These are phyloP conservation scores for Pestalotiopsis sp. DNA, from an alignment of 2,329 filamentous ascomycete genomes.

Conservation along the genomic window DNA sequence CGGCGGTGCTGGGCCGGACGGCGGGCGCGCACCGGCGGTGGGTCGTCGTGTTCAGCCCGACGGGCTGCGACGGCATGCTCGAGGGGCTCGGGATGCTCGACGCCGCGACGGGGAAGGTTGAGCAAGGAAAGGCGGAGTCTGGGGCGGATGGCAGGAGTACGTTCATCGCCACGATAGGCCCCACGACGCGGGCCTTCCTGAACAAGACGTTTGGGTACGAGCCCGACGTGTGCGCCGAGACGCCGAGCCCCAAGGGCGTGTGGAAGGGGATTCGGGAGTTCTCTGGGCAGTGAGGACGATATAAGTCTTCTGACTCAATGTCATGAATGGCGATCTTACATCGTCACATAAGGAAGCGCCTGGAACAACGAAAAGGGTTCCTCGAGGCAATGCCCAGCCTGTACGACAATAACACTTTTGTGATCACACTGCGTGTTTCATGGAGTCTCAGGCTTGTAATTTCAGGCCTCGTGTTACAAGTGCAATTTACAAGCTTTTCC, in stretches of 20 bases:
- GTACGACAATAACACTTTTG: too few species aligned
- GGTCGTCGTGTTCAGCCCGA: conserved; percentile 76
- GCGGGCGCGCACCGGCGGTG: conserved; percentile 52
- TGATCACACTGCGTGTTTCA: too few species aligned
- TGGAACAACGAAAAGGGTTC: too few species aligned
- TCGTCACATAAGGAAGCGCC: not conserved
- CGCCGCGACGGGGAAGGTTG: conserved; percentile 40
- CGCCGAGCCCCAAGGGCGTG: conserved; percentile 81
- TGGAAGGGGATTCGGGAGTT: conserved; percentile 61
- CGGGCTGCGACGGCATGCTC: conserved; percentile 64
- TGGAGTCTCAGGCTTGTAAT: too few species aligned
- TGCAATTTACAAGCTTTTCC: too few species aligned
- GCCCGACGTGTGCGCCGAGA: conserved; percentile 79
- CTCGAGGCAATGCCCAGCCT: too few species aligned
- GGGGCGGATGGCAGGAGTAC: conserved; percentile 29
- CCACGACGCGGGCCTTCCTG: conserved; percentile 83
- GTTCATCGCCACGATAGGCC: conserved; percentile 85
- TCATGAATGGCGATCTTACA: not conserved
- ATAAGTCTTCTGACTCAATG: not conserved
- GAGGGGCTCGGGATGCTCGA: conserved; percentile 54
- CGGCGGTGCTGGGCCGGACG: conserved; percentile 48
- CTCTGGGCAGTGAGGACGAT: not conserved
- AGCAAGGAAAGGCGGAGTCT: conserved; percentile 6
- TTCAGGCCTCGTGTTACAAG: too few species aligned
- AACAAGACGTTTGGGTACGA: conserved; percentile 63